Base-by-base conservation (phyloP, 345 rosid species). In the Boechera retrofracta region DNA sequence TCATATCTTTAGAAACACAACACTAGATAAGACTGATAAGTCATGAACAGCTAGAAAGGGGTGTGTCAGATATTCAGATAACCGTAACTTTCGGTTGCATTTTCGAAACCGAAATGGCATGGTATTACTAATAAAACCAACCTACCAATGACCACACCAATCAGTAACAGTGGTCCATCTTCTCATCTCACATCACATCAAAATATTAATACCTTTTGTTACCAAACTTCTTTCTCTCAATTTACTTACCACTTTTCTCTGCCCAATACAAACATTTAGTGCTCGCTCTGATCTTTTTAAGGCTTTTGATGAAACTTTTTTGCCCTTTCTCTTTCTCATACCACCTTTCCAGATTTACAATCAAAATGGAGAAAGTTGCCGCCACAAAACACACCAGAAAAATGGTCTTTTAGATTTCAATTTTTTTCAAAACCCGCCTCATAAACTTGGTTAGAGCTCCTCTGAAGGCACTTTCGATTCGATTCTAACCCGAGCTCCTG, bases 401-500 rank as follows among this genome's bases (percentile, higher is more conserved):
- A 59, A 29, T 5, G 35, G 61, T 48, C 36, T 44, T 58, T 57
- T 38, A 48, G 3, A 52, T 45, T 77, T 62, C 70, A 61, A 62
- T 0, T 21, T 21, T 10, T 63, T 2, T 4, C 12, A 56, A 56
- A 35, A 7, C 61, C 18, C 4, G 24, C 59, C 41, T 52, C 10
- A 31, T 10, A 66, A 47, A 55, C 67, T 45, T 70, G 55, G 51
- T 59, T 42, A 67, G 0, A 12, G 69, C 48, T 74, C 69, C n/a
- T 81, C 72, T 33, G 74, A 69, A 13, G 95, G 79, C 42, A 82
- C 83, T 79, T 88, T 88, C 0, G 99, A 88, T 77, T 95, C 87
- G 68, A 95, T 95, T 91, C 88, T 86, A 86, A 95, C 91, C 77
- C 94, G 84, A 53, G 99, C 99, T 86, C 97, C 99, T 58, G 99